phyloP scores from a whole-genome alignment of 768 basidiomycete genomes.

The Leucosporidium yakuticum region DNA sequence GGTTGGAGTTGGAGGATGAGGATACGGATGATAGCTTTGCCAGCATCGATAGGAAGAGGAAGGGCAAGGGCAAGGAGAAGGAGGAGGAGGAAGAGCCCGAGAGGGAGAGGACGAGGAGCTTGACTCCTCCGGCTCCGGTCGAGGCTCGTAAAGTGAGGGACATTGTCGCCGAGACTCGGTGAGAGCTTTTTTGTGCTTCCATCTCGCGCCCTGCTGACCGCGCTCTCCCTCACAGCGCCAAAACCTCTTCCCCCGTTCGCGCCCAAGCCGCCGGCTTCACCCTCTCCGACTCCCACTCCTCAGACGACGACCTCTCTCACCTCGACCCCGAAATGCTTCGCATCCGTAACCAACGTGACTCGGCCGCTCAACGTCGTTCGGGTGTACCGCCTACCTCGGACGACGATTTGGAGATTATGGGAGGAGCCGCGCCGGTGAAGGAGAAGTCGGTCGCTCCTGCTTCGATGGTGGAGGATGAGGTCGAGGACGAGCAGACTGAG shows the following conservation, averaged over 20 bases:
- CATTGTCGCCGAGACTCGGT: background rate
- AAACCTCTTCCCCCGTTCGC: background rate
- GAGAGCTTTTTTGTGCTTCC: background rate
- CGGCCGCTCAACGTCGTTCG: background rate
- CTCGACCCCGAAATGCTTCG: background rate
- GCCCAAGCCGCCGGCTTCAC: background rate
- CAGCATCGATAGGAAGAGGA: too few relatives aligned
- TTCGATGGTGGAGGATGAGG: too few relatives aligned
- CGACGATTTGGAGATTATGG: background rate
- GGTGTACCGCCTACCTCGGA: background rate
- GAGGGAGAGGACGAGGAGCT: constrained; percentile 46
- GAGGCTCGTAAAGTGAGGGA: background rate
- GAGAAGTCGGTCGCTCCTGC: too few relatives aligned
- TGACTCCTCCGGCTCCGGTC: background rate
- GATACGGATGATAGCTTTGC: constrained; percentile 5
- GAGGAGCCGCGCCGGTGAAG: too few relatives aligned
- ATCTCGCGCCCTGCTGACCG: background rate
- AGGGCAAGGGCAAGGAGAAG: constrained; percentile 3
- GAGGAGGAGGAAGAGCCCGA: background rate
- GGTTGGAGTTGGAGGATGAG: background rate
- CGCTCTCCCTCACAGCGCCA: background rate
- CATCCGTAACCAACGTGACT: background rate
- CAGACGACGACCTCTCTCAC: background rate
- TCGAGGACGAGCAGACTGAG: too few relatives aligned
- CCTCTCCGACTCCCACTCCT: background rate